Base-by-base conservation (phyloP, 2,329 filamentous ascomycete genomes). In the Penicillium sp. region DNA sequence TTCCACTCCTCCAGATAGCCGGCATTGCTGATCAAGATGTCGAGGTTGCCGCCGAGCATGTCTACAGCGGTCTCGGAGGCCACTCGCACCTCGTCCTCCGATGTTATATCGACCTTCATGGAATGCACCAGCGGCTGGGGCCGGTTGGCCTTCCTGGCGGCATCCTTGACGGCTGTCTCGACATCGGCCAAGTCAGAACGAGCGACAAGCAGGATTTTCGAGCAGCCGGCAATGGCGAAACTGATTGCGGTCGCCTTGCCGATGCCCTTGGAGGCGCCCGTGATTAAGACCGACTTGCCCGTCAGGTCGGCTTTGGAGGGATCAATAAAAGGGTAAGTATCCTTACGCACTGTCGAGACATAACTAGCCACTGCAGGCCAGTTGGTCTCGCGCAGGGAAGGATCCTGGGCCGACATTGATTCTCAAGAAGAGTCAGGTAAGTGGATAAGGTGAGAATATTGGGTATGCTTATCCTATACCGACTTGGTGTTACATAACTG, bases 281-380 rank as follows among this genome's bases (percentile, higher is more conserved):
- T 81, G 52, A 85, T 76, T 59, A 85, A 74, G 47, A 79, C 68
- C 16, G 67, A 64, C 60, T 75, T 75, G 50, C 70, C 70, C 40
- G 64, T 54, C 38, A 78, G 71, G 60, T 76, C 60, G 33, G 68
- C 65, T 35, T 72, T 71, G 20, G 64, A 59, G n/a, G 73, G 69
- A 60, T 77, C 68, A 64, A 85, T 83, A 56, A 68, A 71, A 0
- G 75, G 72, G 63, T 85, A 84, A 3, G 79, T 83, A 60, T 81
- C 76, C 47, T 42, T 42, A 20, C 40, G 40, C 40, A 20, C 18
- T 14, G 33, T 11, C 14, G 35, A 38, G 40, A 42, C 40, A 42
- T 42, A 42, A 18, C 40, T 42, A 42, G 40, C 40, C 40, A 42
- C 40, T 21, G 40, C n/a, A 42, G n/a, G 40, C 40, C 40, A 42